A percentile compares a stretch with the other conserved stretches of the same genome.
These are phyloP conservation scores for Schizochytrium sp. DNA, from an alignment of 108 stramenopile genomes.

Conservation along the genomic window DNA sequence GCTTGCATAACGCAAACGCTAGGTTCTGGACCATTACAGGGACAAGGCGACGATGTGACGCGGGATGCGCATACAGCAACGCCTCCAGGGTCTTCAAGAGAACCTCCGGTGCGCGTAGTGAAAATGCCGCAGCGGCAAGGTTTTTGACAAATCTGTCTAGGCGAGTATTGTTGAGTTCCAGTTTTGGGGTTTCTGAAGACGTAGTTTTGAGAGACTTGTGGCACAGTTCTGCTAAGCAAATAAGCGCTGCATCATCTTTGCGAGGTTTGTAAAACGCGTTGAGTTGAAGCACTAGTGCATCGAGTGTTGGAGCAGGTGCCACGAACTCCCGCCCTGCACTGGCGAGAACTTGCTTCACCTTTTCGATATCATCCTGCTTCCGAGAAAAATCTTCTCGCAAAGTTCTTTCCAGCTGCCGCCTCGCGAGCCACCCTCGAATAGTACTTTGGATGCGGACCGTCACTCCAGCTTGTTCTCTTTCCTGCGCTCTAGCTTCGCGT, in stretches of 20 bases:
- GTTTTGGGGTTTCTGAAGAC: not conserved
- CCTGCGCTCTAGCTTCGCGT: not conserved
- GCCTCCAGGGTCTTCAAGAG: not conserved
- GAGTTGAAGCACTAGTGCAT: not conserved
- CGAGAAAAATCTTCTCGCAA: conserved; percentile 17
- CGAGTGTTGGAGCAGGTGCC: not conserved
- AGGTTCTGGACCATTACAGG: not conserved
- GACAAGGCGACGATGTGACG: not conserved
- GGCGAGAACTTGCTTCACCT: not conserved
- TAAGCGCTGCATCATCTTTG: not conserved
- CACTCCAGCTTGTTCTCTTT: not conserved
- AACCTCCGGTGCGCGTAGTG: not conserved
- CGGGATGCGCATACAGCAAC: not conserved
- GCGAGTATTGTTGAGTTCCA: not conserved
- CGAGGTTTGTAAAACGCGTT: not conserved
- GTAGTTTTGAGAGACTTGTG: not conserved
- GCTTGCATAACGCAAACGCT: not conserved
- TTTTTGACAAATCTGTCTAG: not conserved
- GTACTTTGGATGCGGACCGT: not conserved
- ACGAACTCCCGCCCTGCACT: not conserved
- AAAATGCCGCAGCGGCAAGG: not conserved
- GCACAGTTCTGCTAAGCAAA: not conserved
- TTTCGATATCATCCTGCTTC: not conserved
- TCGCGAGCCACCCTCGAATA: not conserved
- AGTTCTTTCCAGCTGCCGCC: not conserved